Percentiles rank a stretch among this genome's conserved stretches.
These are phyloP conservation scores for Nepenthes mirabilis DNA, from an alignment of 148 eudicot species.

Conservation along the genomic window DNA sequence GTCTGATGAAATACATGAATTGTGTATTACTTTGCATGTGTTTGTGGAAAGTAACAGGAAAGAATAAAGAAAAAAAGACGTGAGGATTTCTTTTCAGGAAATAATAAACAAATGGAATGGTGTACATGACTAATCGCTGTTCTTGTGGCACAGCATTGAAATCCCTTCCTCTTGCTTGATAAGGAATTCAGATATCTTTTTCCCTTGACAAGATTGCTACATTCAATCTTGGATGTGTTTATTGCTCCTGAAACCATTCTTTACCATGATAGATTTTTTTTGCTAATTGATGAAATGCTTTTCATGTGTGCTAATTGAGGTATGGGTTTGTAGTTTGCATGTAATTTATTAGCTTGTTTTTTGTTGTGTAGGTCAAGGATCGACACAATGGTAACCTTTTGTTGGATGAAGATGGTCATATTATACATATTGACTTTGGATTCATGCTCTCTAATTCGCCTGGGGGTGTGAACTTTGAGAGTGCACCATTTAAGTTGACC, in stretches of 20 bases:
- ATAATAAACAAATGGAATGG: too few species aligned
- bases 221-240: too few species aligned
- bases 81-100: too few species aligned
- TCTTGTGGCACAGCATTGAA: too few species aligned
- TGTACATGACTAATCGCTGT: too few species aligned
- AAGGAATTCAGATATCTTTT: too few species aligned
- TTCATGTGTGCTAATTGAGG: not conserved
- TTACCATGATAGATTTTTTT: not conserved
- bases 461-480: conserved; percentile 98
- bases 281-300: not conserved
- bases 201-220: too few species aligned
- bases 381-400: conserved; percentile 96
- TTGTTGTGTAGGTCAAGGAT: conserved; percentile 63
- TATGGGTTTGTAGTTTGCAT: not conserved
- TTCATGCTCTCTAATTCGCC: conserved; percentile 99
- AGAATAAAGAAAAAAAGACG: too few species aligned
- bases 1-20: too few species aligned
- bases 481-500: conserved; percentile 97
- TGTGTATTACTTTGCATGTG: too few species aligned
- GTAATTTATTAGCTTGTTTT: not conserved
- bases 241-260: not conserved
- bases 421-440: conserved; percentile 97
- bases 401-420: conserved; percentile 98
- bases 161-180: too few species aligned
- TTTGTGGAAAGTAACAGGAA: too few species aligned